Base-by-base conservation (phyloP, 345 rosid genomes). In the Eucalyptus decipiens region DNA sequence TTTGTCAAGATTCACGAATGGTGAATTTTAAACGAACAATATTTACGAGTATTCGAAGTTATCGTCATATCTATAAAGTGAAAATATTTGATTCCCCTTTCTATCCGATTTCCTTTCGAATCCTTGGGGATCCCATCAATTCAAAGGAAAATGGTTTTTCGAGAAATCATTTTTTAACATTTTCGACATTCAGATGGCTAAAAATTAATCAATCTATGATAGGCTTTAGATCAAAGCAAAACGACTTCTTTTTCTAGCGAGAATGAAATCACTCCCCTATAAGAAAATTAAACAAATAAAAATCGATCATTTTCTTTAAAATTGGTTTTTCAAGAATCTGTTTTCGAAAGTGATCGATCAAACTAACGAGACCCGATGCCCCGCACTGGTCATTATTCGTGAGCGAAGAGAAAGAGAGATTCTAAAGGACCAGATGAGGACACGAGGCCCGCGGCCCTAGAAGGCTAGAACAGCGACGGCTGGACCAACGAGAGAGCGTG, bases 271-370 rank as follows among this genome's bases (percentile, higher is more conserved):
- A 21, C 11, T 21, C 26, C 58, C 58, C 51, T 37, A 37, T 21
- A 52, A 0, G 19, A 52, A 52, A 8, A 19, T 11, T 52, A 21
- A 21, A 8, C 58, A 52, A 52, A 52, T 52, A 21, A 52, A 52
- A 21, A 52, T 19, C 26, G 6, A 24, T 10, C 13, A 24, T 56
- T 56, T 56, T 26, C 62, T 56, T 56, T 56, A 23, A 23, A 24
- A 0, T 10, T 24, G 62, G 0, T 56, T 9, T 0, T 56, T 23
- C 30, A 56, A 23, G 30, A 56, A 24, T 0, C 0, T 56, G 30
- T 4, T 23, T 5, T 24, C 62, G 4, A 28, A 60, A 13, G 17
- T 60, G 12, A 26, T 5, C 67, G 30, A 26, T 10, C 13, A 58
- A 58, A 58, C 13, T 5, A 3, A 58, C 3, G 13, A 5, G 8